phyloP scores from a whole-genome alignment of 345 rosid genomes.

The Ceriops tagal region DNA sequence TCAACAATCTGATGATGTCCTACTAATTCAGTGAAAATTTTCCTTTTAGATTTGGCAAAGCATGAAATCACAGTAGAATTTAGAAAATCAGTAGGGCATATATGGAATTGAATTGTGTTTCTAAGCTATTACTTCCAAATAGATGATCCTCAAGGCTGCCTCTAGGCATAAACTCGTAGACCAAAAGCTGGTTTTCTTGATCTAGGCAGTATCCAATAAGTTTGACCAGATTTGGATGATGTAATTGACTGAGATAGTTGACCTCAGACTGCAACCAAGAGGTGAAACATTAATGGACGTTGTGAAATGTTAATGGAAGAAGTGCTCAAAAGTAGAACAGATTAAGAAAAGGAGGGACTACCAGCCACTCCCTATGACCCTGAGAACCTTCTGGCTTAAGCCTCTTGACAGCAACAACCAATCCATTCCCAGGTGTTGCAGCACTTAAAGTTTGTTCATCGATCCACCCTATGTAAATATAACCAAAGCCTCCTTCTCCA shows the following conservation, averaged over 20 bases:
- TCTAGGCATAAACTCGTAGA: conserved; percentile 91
- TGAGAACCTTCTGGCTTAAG: conserved; percentile 94
- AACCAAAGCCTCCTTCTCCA: conserved; percentile 97
- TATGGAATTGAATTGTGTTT: too few relatives aligned
- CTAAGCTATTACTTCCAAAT: conserved; percentile 43
- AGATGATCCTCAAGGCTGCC: conserved; percentile 90
- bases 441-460: conserved; percentile 66
- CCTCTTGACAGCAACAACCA: conserved; percentile 92
- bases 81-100: too few relatives aligned
- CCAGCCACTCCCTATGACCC: conserved; percentile 99
- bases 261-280: conserved; percentile 80
- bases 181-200: conserved; percentile 76
- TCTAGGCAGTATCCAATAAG: conserved; percentile 82
- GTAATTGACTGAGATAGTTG: conserved; percentile 89
- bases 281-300: conserved; percentile 5
- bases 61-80: too few relatives aligned
- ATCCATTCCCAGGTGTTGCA: conserved; percentile 75
- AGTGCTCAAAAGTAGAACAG: too few relatives aligned
- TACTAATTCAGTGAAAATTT: too few relatives aligned
- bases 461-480: conserved; percentile 90
- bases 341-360: conserved; percentile 17
- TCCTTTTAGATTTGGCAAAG: not conserved
- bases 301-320: too few relatives aligned
- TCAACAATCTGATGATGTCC: too few relatives aligned
- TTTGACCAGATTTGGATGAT: conserved; percentile 84